Evolutionary conservation across 345 rosid genomes (phyloP).

Genomic region (Excoecaria agallocha): DNA sequence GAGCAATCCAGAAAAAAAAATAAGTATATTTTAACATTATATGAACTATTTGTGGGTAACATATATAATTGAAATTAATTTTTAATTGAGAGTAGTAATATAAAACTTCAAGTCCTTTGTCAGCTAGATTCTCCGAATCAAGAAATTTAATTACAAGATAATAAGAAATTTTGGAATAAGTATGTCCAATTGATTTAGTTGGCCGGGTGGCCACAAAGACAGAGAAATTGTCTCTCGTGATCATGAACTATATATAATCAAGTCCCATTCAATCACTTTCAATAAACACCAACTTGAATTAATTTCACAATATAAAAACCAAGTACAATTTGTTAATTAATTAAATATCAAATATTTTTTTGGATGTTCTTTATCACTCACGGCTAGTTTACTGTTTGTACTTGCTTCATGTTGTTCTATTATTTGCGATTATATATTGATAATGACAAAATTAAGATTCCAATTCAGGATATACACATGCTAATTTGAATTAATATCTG

Average conservation of each 20-base stretch:
- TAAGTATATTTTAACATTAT: no score
- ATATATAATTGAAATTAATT: no score
- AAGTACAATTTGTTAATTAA: background rate
- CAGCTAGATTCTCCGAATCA: background rate
- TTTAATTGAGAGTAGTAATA: background rate
- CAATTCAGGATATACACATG: no score
- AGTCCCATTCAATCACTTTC: background rate
- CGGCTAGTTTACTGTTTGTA: background rate
- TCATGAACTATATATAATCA: background rate
- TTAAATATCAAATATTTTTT: no score
- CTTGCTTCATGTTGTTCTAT: background rate
- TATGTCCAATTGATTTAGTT: conserved; percentile 3
- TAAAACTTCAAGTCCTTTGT: conserved; percentile 6
- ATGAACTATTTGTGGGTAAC: no score
- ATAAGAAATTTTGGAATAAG: background rate
- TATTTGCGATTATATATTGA: no score
- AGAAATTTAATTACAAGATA: background rate
- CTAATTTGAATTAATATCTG: no score
- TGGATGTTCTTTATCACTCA: background rate
- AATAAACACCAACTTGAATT: background rate
- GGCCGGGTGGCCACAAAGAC: background rate
- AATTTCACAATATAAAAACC: background rate
- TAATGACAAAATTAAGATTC: no score
- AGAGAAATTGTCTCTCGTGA: conserved; percentile 1
- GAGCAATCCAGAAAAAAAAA: no score